Percentiles rank a stretch among this genome's conserved stretches.
phyloP scores from a whole-genome alignment of 2,329 filamentous ascomycete species.

The Fusarium hostae region DNA sequence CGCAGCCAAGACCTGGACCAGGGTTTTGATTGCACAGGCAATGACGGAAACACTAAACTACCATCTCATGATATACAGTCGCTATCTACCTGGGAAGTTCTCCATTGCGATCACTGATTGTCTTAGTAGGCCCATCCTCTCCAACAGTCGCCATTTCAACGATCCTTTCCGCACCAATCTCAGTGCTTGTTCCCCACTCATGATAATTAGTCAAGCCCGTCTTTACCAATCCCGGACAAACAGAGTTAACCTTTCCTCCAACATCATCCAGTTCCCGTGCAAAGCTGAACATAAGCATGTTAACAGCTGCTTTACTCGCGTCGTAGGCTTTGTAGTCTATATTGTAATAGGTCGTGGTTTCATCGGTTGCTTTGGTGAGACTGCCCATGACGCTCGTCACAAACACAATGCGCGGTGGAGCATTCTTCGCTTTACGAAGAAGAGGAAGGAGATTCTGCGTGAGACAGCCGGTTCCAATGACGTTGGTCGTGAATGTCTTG shows the following conservation, averaged over 20 bases:
- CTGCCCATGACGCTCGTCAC: slow-evolving; percentile 52
- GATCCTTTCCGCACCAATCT: slow-evolving; percentile 46
- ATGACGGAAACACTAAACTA: background rate
- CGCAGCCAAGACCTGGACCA: background rate
- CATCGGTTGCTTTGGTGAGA: slow-evolving; percentile 45
- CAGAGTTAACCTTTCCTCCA: slow-evolving; percentile 50
- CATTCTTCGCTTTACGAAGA: slow-evolving; percentile 38
- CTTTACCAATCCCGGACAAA: slow-evolving; percentile 52
- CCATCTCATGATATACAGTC: too few species aligned
- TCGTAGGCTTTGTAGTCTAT: slow-evolving; percentile 51
- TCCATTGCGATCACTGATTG: slow-evolving; percentile 43
- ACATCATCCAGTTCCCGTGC: slow-evolving; percentile 44
- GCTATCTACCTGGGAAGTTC: slow-evolving; percentile 27
- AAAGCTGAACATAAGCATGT: slow-evolving; percentile 54
- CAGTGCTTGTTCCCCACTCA: slow-evolving; percentile 29
- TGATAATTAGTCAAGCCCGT: slow-evolving; percentile 44
- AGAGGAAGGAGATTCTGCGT: slow-evolving; percentile 47
- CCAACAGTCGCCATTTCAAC: slow-evolving; percentile 47
- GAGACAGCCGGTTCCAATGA: slow-evolving; percentile 46
- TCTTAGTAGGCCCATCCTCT: slow-evolving; percentile 46
- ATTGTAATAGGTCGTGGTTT: slow-evolving; percentile 40
- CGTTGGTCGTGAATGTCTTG: slow-evolving; percentile 54
- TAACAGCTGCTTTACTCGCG: slow-evolving; percentile 56
- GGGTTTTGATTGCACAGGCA: background rate
- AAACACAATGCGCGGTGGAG: slow-evolving; percentile 52